A percentile compares a stretch with the other conserved stretches of the same genome.
Conservation (phyloP, 192 early-diverging fungal species). For the Lobosporangium transversale region DNA sequence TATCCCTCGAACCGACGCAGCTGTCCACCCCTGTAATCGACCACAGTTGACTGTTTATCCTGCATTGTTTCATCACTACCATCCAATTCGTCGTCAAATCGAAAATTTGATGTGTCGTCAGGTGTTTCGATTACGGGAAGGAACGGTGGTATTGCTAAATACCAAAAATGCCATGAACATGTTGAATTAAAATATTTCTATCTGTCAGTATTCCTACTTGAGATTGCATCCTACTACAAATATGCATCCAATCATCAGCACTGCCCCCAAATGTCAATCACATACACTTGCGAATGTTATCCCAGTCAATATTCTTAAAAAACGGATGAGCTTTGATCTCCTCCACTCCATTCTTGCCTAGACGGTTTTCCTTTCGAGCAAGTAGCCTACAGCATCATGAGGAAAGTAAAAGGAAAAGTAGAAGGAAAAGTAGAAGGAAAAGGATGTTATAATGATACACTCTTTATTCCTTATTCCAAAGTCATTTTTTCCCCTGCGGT, state of each 20-base stretch:
- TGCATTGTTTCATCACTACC: conserved; percentile 57
- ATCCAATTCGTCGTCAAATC: conserved; percentile 79
- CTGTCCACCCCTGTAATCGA: conserved; percentile 55
- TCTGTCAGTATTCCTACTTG: no score
- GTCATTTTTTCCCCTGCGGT: no score
- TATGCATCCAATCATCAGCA: no score
- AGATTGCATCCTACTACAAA: no score
- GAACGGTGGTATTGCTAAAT: conserved; percentile 76
- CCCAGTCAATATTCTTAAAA: conserved; percentile 74
- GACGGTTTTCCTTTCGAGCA: conserved; percentile 72
- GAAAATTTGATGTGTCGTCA: conserved; percentile 92
- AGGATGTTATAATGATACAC: no score
- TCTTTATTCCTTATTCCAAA: no score
- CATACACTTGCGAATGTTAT: conserved; percentile 58
- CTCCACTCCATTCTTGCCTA: conserved; percentile 69
- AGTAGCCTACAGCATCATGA: conserved; percentile 74
- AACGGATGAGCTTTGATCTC: conserved; percentile 77
- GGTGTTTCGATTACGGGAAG: conserved; percentile 85
- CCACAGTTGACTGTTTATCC: conserved; percentile 53
- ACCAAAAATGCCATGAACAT: neutral
- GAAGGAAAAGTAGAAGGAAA: no score
- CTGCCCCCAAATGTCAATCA: no score
- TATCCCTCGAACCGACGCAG: conserved; percentile 76
- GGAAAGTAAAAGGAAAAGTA: no score
- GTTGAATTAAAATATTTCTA: neutral